A percentile compares a stretch with the other conserved stretches of the same genome.
Conservation (phyloP, 1,139 yeast genomes). For the Hansenula lynferdii region DNA sequence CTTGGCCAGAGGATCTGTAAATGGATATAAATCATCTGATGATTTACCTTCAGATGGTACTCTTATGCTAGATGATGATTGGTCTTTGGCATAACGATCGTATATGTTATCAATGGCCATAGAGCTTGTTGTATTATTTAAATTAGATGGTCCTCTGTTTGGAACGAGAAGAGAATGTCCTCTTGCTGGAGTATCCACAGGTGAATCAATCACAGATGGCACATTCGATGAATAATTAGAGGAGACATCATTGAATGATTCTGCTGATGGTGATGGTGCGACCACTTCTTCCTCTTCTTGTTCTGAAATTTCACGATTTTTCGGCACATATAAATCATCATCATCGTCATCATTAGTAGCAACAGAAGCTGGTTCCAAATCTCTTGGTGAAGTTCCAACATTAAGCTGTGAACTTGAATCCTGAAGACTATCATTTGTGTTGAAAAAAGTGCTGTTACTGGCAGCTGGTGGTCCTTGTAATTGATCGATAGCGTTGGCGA, state of each 20-base stretch:
- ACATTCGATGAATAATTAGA: constrained; percentile 13
- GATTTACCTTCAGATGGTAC: constrained; percentile 5
- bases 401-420: constrained; percentile 4
- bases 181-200: constrained; percentile 10
- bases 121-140: constrained; percentile 9
- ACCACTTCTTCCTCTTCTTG: too few relatives aligned
- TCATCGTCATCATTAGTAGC: not conserved
- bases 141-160: not conserved
- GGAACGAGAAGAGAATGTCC: constrained; percentile 8
- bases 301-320: not conserved
- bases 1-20: constrained; percentile 19
- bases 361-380: too few relatives aligned
- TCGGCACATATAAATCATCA: not conserved
- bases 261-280: not conserved
- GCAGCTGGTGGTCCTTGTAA: constrained; percentile 9
- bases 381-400: constrained; percentile 2
- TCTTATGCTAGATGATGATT: constrained; percentile 5
- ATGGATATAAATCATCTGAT: constrained; percentile 10
- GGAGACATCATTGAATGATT: constrained; percentile 8
- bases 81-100: constrained; percentile 8
- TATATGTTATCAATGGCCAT: constrained; percentile 5
- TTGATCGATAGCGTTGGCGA: constrained; percentile 18
- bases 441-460: constrained; percentile 3
- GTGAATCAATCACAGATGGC: constrained; percentile 15
- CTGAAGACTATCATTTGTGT: constrained; percentile 13